A percentile compares a stretch with the other conserved stretches of the same genome.
Evolutionary conservation across 2,329 filamentous ascomycete genomes (phyloP).

Genomic region (Trichoderma semiorbis): DNA sequence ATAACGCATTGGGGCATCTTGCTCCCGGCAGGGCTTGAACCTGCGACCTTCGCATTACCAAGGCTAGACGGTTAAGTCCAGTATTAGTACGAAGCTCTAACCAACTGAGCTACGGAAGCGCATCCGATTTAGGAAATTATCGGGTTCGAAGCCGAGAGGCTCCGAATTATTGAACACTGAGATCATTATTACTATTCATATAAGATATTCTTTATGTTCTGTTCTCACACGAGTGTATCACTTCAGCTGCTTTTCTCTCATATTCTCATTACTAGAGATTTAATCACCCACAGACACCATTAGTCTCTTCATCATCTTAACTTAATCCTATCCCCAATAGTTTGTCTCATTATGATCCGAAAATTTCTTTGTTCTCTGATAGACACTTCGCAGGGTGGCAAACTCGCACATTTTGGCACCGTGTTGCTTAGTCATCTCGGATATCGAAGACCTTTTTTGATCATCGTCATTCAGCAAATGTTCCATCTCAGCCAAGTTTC

Average conservation of each 20-base stretch:
- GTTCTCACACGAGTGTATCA: neutral
- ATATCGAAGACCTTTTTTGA: neutral
- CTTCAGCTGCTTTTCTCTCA: neutral
- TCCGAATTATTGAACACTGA: neutral
- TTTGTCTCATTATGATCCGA: neutral
- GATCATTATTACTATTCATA: neutral
- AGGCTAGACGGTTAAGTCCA: neutral
- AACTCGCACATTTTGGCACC: neutral
- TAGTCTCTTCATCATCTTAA: neutral
- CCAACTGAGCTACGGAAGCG: conserved; percentile 15
- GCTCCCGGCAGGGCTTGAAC: conserved; percentile 16
- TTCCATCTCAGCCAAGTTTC: conserved; percentile 1
- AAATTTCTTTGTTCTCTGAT: neutral
- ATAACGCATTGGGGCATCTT: neutral
- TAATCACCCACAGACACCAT: neutral
- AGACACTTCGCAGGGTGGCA: neutral
- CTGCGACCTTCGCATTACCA: conserved; percentile 15
- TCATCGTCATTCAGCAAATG: neutral
- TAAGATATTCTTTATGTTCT: neutral
- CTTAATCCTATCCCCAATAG: neutral
- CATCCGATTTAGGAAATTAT: neutral
- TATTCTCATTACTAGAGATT: neutral
- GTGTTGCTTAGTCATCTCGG: neutral
- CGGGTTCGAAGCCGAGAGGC: neutral
- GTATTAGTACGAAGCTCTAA: conserved; percentile 18